Evolutionary conservation across 148 eudicot genomes (phyloP).

Genomic region (Pharnaceum exiguum): DNA sequence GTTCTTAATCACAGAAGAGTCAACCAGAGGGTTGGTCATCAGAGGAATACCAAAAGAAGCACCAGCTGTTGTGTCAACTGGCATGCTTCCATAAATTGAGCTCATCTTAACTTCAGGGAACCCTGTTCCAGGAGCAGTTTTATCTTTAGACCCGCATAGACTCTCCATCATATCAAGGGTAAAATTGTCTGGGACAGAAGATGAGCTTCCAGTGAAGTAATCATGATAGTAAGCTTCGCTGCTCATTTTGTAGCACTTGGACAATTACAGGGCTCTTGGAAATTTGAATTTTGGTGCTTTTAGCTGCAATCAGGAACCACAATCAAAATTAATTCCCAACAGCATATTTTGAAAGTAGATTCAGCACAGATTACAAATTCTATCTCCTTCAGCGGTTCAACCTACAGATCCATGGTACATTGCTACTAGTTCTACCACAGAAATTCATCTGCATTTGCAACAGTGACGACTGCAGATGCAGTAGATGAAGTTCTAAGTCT

Average conservation of each 20-base stretch:
- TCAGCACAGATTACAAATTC: background rate
- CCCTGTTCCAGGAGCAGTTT: background rate
- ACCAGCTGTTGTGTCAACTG: background rate
- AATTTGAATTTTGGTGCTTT: background rate
- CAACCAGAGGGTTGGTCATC: background rate
- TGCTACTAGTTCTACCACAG: too few relatives aligned
- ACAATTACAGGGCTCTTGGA: background rate
- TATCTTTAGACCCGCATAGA: background rate
- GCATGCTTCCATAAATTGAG: background rate
- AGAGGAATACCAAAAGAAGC: background rate
- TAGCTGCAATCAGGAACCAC: background rate
- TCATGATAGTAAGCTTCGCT: background rate
- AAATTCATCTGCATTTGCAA: too few relatives aligned
- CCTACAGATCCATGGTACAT: too few relatives aligned
- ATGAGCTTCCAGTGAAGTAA: background rate
- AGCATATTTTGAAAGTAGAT: background rate
- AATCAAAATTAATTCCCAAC: background rate
- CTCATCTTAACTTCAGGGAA: constrained; percentile 9
- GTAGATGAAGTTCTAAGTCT: too few relatives aligned
- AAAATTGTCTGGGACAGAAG: background rate
- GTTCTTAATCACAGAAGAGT: background rate
- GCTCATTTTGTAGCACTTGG: constrained; percentile 3
- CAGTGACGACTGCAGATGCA: too few relatives aligned
- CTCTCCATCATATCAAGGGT: constrained; percentile 5
- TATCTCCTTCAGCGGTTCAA: background rate